These are phyloP conservation scores for Psilocybe mexicana DNA, from an alignment of 1,284 basidiomycete species.

Conservation along the genomic window DNA sequence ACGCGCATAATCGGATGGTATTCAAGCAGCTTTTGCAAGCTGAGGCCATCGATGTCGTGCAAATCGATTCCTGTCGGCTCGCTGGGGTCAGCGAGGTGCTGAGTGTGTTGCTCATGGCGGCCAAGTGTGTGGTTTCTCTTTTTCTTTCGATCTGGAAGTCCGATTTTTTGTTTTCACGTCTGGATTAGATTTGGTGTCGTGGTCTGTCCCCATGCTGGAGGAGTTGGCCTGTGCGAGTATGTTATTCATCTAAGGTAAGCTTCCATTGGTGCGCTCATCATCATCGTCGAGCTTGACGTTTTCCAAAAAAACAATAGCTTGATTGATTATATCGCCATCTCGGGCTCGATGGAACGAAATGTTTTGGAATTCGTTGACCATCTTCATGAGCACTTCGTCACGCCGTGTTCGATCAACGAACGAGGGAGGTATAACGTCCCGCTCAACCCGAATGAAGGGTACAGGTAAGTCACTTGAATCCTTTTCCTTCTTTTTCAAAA, in stretches of 20 bases:
- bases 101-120: conserved; percentile 91
- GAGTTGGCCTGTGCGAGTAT: conserved; percentile 94
- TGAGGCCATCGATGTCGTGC: conserved; percentile 92
- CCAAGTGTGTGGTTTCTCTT: conserved; percentile 58
- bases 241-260: conserved; percentile 78
- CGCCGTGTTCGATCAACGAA: conserved; percentile 86
- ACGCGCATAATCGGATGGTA: conserved; percentile 94
- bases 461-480: conserved; percentile 50
- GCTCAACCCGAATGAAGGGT: conserved; percentile 63
- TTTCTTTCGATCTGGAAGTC: no score
- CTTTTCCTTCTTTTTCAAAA: not conserved
- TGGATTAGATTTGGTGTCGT: conserved; percentile 70
- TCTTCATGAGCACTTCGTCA: conserved; percentile 90
- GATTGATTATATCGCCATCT: conserved; percentile 92
- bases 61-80: conserved; percentile 93
- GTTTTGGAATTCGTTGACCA: conserved; percentile 91
- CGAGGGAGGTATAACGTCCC: conserved; percentile 87
- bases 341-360: conserved; percentile 90
- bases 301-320: conserved; percentile 42
- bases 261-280: not conserved
- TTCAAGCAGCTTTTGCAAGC: conserved; percentile 97
- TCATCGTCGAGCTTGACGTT: no score
- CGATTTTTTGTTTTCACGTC: no score
- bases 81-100: conserved; percentile 94
- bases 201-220: conserved; percentile 94